Conservation (phyloP, 345 rosid species). For the Garcia nutans region DNA sequence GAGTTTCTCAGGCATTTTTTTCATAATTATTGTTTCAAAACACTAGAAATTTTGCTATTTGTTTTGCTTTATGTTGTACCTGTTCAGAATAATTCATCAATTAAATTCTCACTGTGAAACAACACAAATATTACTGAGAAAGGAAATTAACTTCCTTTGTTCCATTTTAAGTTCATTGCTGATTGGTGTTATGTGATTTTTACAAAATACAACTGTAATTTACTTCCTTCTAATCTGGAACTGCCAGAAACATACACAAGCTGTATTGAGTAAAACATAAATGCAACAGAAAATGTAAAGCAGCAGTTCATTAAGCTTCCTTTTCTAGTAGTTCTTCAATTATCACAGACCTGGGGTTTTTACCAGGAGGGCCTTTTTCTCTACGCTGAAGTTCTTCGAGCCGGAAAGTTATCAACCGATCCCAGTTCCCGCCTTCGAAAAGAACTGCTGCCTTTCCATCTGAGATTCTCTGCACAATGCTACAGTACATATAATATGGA, state of each 20-base stretch:
- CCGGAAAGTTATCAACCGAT: slow-evolving; percentile 67
- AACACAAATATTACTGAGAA: not conserved
- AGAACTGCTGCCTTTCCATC: slow-evolving; percentile 90
- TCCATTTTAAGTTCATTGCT: not conserved
- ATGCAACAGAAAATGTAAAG: not conserved
- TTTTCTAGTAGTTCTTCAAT: slow-evolving; percentile 2
- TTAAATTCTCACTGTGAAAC: slow-evolving; percentile 3
- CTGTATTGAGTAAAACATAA: slow-evolving; percentile 9
- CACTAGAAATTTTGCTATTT: not conserved
- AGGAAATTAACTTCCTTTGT: not conserved
- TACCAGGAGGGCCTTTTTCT: slow-evolving; percentile 82
- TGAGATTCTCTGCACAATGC: slow-evolving; percentile 86
- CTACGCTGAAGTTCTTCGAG: slow-evolving; percentile 81
- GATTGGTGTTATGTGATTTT: not conserved
- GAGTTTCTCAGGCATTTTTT: not conserved
- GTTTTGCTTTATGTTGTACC: not conserved
- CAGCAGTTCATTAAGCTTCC: slow-evolving; percentile 4
- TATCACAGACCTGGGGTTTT: slow-evolving; percentile 71
- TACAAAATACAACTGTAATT: slow-evolving; percentile 4
- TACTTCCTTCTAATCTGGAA: not conserved
- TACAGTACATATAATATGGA: slow-evolving; percentile 83
- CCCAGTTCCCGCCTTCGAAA: slow-evolving; percentile 91
- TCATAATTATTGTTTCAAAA: not conserved
- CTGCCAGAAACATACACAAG: not conserved
- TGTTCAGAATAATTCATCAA: not conserved